phyloP scores from a whole-genome alignment of 192 early-diverging fungal species.

The Entrophospora sp. region DNA sequence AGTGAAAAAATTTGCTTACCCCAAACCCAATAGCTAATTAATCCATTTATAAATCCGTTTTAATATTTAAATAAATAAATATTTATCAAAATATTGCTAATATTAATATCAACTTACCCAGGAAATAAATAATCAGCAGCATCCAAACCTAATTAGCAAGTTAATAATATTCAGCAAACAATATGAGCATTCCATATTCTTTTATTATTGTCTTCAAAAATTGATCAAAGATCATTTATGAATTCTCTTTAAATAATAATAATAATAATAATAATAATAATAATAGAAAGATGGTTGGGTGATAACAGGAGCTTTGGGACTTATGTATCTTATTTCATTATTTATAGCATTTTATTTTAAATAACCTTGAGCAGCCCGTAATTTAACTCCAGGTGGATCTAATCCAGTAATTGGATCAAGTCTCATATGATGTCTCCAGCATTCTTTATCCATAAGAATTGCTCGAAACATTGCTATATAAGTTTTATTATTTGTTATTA shows the following conservation, averaged over 20 bases:
- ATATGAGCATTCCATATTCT: too few relatives aligned
- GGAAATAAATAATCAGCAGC: slow-evolving; percentile 86
- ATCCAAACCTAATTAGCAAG: slow-evolving; percentile 65
- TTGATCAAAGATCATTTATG: too few relatives aligned
- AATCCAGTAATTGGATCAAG: slow-evolving; percentile 75
- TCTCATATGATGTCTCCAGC: slow-evolving; percentile 78
- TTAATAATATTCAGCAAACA: too few relatives aligned
- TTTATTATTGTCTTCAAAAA: too few relatives aligned
- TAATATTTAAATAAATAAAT: not conserved
- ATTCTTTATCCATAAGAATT: slow-evolving; percentile 74
- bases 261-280: too few relatives aligned
- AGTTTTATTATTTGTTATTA: too few relatives aligned
- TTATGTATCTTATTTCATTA: too few relatives aligned
- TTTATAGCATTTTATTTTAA: too few relatives aligned
- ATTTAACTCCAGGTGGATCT: slow-evolving; percentile 72
- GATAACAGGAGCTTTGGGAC: too few relatives aligned
- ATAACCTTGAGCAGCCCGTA: slow-evolving; percentile 68
- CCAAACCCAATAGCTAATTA: slow-evolving; percentile 76
- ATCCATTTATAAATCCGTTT: not conserved
- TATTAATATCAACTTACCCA: slow-evolving; percentile 40
- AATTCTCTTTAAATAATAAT: too few relatives aligned
- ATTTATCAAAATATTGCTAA: not conserved
- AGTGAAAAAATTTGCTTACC: slow-evolving; percentile 36
- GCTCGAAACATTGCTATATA: slow-evolving; percentile 75
- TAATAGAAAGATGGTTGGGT: too few relatives aligned